Percentiles rank a stretch among this genome's conserved stretches.
Evolutionary conservation across 148 eudicot genomes (phyloP).

Genomic region (Silene latifolia): DNA sequence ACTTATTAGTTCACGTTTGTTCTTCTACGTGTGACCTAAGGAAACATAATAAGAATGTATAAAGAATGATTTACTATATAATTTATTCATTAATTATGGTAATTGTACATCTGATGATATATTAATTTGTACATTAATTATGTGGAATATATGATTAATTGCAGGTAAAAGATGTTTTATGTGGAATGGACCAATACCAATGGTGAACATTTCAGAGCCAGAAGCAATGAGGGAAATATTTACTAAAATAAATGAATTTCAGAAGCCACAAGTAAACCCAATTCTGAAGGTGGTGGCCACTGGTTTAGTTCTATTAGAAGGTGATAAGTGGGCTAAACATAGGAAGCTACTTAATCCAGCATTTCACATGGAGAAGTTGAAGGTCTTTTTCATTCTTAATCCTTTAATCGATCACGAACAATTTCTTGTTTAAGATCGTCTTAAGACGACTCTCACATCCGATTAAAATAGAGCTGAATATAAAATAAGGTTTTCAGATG

Average conservation of each 20-base stretch:
- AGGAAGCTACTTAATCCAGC: constrained; percentile 36
- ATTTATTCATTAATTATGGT: no score
- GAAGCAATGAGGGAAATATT: constrained; percentile 29
- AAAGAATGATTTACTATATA: no score
- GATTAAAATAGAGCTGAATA: no score
- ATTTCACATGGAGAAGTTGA: constrained; percentile 30
- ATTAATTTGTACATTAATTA: no score
- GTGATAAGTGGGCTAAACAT: constrained; percentile 36
- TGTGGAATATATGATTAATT: neutral
- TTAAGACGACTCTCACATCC: no score
- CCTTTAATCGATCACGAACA: no score
- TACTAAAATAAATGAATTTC: constrained; percentile 22
- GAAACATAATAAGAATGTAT: no score
- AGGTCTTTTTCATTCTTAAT: constrained; percentile 14
- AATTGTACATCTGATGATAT: no score
- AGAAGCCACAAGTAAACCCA: constrained; percentile 29
- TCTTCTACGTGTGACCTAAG: no score
- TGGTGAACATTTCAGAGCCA: constrained; percentile 29
- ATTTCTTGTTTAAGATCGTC: no score
- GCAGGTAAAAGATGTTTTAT: constrained; percentile 23
- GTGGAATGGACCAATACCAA: constrained; percentile 36
- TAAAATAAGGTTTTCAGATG: no score
- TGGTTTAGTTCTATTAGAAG: constrained; percentile 28
- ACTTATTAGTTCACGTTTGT: no score
- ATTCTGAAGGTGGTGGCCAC: constrained; percentile 4